Percentiles rank a stretch among this genome's conserved stretches.
Evolutionary conservation across 441 rosid genomes (phyloP).

Genomic region (Pelargonium hybrid): DNA sequence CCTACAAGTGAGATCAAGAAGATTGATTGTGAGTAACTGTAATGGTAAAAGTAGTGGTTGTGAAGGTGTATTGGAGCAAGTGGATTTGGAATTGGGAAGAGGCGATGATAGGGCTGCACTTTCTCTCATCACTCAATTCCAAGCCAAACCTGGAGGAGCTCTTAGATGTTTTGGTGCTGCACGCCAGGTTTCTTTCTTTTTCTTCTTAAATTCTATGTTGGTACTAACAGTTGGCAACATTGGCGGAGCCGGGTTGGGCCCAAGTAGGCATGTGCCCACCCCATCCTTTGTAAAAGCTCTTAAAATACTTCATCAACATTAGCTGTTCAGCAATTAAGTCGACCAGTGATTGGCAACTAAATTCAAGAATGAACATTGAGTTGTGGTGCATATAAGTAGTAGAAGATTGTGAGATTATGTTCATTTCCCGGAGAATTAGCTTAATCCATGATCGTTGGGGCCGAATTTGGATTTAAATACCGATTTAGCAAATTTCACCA

Average conservation of each 20-base stretch:
- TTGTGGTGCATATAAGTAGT: neutral
- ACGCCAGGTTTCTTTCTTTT: conserved; percentile 42
- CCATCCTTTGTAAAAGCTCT: no score
- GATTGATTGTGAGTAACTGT: neutral
- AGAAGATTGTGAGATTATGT: neutral
- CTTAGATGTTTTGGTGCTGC: conserved; percentile 68
- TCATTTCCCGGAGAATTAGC: neutral
- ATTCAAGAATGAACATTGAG: neutral
- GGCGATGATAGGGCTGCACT: conserved; percentile 78
- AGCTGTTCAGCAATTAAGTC: no score
- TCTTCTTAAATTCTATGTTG: neutral
- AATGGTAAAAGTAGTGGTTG: no score
- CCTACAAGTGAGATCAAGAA: neutral
- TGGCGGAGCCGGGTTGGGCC: no score
- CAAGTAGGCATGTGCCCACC: no score
- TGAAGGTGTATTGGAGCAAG: conserved; percentile 25
- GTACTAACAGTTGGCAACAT: no score
- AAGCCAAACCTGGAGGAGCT: conserved; percentile 64
- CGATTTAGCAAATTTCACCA: no score
- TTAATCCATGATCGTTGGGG: neutral
- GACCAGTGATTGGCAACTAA: neutral
- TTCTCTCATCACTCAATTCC: conserved; percentile 52
- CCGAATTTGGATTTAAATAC: no score
- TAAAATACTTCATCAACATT: no score
- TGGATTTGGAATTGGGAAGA: conserved; percentile 51